These are phyloP conservation scores for Stagonosporopsis cucurbitacearum DNA, from an alignment of 2,329 filamentous ascomycete genomes.

Conservation along the genomic window DNA sequence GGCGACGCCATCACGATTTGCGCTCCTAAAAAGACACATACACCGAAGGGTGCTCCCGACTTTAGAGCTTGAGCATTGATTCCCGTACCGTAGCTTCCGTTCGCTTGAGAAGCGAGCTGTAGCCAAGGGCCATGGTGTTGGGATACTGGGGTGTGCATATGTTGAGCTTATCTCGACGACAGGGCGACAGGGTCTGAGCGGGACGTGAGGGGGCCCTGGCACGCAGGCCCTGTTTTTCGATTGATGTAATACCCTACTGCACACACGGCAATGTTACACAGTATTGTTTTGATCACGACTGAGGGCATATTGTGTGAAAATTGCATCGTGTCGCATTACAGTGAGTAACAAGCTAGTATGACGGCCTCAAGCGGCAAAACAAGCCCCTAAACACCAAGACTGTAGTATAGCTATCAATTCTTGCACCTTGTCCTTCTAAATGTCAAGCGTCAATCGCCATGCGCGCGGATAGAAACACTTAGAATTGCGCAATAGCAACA, in stretches of 20 bases:
- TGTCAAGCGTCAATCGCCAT: not conserved
- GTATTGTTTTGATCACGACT: not conserved
- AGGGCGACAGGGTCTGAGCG: constrained; percentile 1
- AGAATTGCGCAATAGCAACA: constrained; percentile 85
- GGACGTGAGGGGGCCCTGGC: constrained; percentile 6
- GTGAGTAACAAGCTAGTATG: constrained; percentile 14
- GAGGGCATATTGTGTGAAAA: not conserved
- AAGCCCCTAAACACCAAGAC: constrained; percentile 5
- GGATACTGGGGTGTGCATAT: constrained; percentile 19
- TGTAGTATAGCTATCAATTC: constrained; percentile 1
- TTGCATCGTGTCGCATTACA: constrained; percentile 15
- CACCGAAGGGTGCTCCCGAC: constrained; percentile 15
- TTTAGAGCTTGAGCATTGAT: constrained; percentile 21
- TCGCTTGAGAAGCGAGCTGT: constrained; percentile 22
- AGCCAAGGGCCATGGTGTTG: constrained; percentile 17
- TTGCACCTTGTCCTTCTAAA: not conserved
- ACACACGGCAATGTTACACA: not conserved
- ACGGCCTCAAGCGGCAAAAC: constrained; percentile 4
- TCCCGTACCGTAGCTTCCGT: constrained; percentile 22
- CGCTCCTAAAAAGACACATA: constrained; percentile 8
- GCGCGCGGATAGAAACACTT: constrained; percentile 28
- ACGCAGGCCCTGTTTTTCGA: constrained; percentile 3
- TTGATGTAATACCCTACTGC: not conserved
- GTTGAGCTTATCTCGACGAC: constrained; percentile 23
- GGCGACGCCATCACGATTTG: constrained; percentile 17